A percentile compares a stretch with the other conserved stretches of the same genome.
Evolutionary conservation across 805 yeast species (phyloP).

Genomic region (Barnettozyma wickerhamii): DNA sequence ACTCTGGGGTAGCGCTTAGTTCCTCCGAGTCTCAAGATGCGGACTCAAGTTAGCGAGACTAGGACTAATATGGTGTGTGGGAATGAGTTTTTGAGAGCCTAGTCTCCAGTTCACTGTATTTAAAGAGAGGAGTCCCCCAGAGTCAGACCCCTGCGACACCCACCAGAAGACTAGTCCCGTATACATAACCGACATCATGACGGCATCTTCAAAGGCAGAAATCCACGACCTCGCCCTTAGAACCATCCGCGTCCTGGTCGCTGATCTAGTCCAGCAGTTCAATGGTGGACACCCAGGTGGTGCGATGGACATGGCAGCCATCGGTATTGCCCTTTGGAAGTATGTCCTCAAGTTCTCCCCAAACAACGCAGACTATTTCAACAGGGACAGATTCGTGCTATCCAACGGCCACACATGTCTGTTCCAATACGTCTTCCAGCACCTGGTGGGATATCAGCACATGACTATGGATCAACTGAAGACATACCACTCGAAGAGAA

Average conservation of each 20-base stretch:
- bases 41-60: no score
- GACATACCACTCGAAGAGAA: conserved; percentile 28
- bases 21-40: no score
- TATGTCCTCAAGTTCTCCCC: conserved; percentile 28
- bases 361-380: conserved; percentile 32
- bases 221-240: conserved; percentile 27
- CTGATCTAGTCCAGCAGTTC: conserved; percentile 30
- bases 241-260: conserved; percentile 30
- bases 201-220: conserved; percentile 6
- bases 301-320: conserved; percentile 39
- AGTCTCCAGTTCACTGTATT: no score
- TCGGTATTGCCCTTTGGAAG: conserved; percentile 34
- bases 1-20: no score
- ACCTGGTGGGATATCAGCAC: conserved; percentile 29
- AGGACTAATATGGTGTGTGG: no score
- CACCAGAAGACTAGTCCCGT: no score
- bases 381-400: conserved; percentile 35
- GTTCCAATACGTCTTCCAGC: conserved; percentile 29
- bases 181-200: no score
- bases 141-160: neutral
- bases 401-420: conserved; percentile 37
- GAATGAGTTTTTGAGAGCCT: no score
- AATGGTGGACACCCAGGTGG: conserved; percentile 39
- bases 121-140: neutral
- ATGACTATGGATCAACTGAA: conserved; percentile 33